A percentile compares a stretch with the other conserved stretches of the same genome.
These are phyloP conservation scores for Coemansia sp. DNA, from an alignment of 192 early-diverging fungal genomes.

Conservation along the genomic window DNA sequence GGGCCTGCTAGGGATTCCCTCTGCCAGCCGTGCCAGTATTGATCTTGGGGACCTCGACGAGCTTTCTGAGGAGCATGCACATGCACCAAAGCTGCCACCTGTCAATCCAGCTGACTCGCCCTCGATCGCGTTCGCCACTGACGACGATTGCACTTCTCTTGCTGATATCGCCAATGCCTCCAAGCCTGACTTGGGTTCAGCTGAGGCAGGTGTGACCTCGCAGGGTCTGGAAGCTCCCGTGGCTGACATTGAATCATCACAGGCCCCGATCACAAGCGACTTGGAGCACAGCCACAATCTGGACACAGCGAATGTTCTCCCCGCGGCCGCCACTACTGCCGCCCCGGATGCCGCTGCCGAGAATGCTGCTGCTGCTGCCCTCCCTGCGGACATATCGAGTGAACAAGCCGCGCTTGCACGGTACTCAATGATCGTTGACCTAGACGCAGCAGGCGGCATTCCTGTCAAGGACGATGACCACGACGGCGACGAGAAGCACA, in stretches of 20 bases:
- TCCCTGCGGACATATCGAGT: background rate
- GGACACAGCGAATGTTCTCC: conserved; percentile 14
- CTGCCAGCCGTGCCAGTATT: conserved; percentile 36
- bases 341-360: background rate
- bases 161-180: background rate
- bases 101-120: conserved; percentile 8
- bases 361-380: background rate
- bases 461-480: conserved; percentile 6
- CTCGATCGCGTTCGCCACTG: conserved; percentile 1
- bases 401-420: conserved; percentile 13
- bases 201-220: background rate
- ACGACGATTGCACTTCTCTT: background rate
- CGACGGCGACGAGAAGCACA: conserved; percentile 20
- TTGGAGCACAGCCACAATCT: conserved; percentile 5
- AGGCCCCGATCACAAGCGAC: background rate
- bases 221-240: background rate
- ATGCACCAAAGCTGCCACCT: conserved; percentile 11
- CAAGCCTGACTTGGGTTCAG: background rate
- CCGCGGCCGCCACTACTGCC: conserved; percentile 22
- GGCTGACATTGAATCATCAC: background rate
- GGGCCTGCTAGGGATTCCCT: conserved; percentile 39
- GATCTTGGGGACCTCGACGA: conserved; percentile 40
- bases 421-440: conserved; percentile 27
- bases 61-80: conserved; percentile 10
- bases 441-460: background rate